These are phyloP conservation scores for Arachnomyces sp. DNA, from an alignment of 2,329 filamentous ascomycete species.

Conservation along the genomic window DNA sequence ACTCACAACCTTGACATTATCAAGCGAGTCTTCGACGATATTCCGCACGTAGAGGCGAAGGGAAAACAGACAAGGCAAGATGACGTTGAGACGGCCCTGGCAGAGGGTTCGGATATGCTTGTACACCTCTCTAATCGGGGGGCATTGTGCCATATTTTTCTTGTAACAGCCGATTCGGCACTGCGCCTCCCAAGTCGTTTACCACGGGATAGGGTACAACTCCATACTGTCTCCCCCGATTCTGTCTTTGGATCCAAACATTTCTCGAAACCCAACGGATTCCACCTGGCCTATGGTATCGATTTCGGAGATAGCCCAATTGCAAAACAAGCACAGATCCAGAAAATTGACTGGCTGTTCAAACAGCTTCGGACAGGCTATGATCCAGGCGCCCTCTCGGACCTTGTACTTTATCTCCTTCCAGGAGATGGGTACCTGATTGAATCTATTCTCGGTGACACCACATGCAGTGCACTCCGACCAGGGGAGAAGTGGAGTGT, in stretches of 20 bases:
- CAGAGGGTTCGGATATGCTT: constrained; percentile 20
- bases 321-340: constrained; percentile 13
- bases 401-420: constrained; percentile 19
- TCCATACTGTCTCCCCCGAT: constrained; percentile 27
- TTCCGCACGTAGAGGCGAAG: constrained; percentile 13
- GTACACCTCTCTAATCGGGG: constrained; percentile 13
- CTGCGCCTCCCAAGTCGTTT: constrained; percentile 15
- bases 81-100: constrained; percentile 16
- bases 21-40: constrained; percentile 14
- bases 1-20: constrained; percentile 16
- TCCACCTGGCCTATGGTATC: constrained; percentile 22
- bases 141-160: constrained; percentile 26
- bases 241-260: constrained; percentile 14
- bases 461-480: constrained; percentile 16
- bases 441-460: constrained; percentile 15
- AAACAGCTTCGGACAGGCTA: constrained; percentile 23
- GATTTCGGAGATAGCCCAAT: constrained; percentile 9
- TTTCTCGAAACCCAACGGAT: constrained; percentile 14
- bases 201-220: constrained; percentile 19
- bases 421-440: constrained; percentile 18
- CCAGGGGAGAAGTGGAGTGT: constrained; percentile 26
- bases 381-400: constrained; percentile 17
- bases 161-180: constrained; percentile 20
- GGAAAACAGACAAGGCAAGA: constrained; percentile 4
- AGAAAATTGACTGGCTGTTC: constrained; percentile 17